Percentiles rank a stretch among this genome's conserved stretches.
phyloP scores from a whole-genome alignment of 2,329 filamentous ascomycete genomes.

The Cladophialophora yegresii region DNA sequence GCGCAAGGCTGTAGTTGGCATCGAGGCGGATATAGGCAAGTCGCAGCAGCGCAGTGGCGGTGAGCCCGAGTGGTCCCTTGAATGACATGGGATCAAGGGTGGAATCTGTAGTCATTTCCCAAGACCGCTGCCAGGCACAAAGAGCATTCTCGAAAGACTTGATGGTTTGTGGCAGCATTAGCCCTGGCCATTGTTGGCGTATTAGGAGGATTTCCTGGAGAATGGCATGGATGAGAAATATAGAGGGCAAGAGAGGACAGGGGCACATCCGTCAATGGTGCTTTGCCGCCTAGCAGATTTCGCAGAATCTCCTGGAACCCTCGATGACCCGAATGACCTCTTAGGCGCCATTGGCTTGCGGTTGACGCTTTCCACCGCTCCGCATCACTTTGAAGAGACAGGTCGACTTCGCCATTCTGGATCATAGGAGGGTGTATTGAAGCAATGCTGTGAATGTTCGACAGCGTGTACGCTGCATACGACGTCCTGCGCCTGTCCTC shows the following conservation, averaged over 20 bases:
- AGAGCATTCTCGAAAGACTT: slow-evolving; percentile 25
- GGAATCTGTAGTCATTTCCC: slow-evolving; percentile 35
- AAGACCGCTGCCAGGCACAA: slow-evolving; percentile 32
- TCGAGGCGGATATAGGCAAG: slow-evolving; percentile 36
- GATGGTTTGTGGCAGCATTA: background rate
- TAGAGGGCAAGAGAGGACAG: slow-evolving; percentile 20
- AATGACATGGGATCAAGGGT: slow-evolving; percentile 33
- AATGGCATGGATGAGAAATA: slow-evolving; percentile 19
- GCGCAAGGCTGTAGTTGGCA: slow-evolving; percentile 26
- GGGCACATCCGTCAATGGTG: background rate
- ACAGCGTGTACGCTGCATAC: no score
- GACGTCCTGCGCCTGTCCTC: no score
- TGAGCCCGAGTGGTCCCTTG: slow-evolving; percentile 34
- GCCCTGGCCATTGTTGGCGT: background rate
- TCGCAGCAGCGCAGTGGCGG: slow-evolving; percentile 35
- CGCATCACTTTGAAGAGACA: background rate
- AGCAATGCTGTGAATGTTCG: no score
- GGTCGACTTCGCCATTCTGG: slow-evolving; percentile 3
- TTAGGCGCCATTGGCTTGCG: background rate
- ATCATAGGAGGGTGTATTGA: background rate
- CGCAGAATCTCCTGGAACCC: no score
- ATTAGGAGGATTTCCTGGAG: slow-evolving; percentile 16
- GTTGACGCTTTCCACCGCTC: no score
- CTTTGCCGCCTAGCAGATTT: slow-evolving; percentile 6
- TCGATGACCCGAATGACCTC: background rate